Base-by-base conservation (phyloP, 2,329 filamentous ascomycete species). In the Coniochaeta prunicola region DNA sequence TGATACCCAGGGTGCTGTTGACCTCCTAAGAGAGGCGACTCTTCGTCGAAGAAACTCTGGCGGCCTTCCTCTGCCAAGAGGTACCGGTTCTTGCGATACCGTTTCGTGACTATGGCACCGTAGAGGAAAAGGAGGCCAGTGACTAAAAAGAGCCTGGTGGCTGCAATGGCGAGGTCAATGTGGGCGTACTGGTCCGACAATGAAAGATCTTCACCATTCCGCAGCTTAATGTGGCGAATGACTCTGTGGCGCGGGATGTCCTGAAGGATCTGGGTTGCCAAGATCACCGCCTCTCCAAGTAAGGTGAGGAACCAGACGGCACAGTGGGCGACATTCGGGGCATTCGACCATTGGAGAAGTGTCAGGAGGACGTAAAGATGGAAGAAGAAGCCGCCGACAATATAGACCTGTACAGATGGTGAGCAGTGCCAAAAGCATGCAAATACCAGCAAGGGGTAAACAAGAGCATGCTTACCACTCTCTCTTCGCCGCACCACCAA, bases 311-410 rank as follows among this genome's bases (percentile, higher is more conserved):
- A 71, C 94, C 94, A 99, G 66, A 91, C 86, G 53, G 88, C 74
- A 59, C 93, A 82, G 73, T 97, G 92, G 57, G 90, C 86, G 53
- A 86, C 77, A 56, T 88, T 92, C 0, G 94, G 94, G 13, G 90
- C 90, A 34, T 91, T 87, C 62, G 84, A 86, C 69, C 89, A 89
- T 72, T 97, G 92, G 67, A 96, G 80, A 59, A 97, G 82, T 31
- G 92, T 92, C 68, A 97, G 88, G 64, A 96, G 81, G 64, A 96
- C 83, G 65, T 96, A 87, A 56, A 90, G 82, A 76, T 96, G 94
- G 63, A 94, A 85, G 78, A 96, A 96, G 64, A 92, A 89, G 50
- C 90, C 88, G 58, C 88, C 91, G 59, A 91, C 83, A 63, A 96
- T 79, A 73, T 96, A 96, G 69, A 96, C 88, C 92, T 96, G 48